phyloP scores from a whole-genome alignment of 176 grass and related monocot species.

The Aegilops umbellulata region DNA sequence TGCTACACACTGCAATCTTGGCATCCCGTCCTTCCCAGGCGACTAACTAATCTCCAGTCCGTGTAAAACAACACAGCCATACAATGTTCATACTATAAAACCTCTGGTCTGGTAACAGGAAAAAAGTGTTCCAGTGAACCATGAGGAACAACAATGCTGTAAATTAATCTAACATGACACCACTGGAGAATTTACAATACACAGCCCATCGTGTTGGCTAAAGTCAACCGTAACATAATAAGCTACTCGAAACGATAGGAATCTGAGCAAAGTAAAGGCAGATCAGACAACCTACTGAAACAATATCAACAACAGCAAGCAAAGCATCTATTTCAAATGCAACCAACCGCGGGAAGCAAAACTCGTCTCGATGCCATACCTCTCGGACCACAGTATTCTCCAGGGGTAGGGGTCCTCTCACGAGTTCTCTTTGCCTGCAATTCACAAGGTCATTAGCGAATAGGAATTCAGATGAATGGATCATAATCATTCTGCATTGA shows the following conservation, averaged over 20 bases:
- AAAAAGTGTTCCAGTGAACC: too few relatives aligned
- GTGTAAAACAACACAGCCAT: too few relatives aligned
- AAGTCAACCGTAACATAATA: not conserved
- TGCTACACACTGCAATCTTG: too few relatives aligned
- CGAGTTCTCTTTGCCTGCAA: conserved; percentile 81
- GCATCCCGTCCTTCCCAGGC: too few relatives aligned
- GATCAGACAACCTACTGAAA: not conserved
- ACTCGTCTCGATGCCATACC: conserved; percentile 30
- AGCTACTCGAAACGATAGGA: not conserved
- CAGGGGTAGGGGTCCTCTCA: conserved; percentile 86
- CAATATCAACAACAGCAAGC: not conserved
- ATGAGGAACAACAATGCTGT: too few relatives aligned
- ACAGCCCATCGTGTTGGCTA: not conserved
- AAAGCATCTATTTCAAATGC: not conserved
- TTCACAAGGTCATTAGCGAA: not conserved
- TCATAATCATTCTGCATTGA: not conserved
- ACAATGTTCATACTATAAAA: too few relatives aligned
- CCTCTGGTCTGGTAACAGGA: too few relatives aligned
- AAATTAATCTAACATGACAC: too few relatives aligned
- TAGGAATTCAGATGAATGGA: not conserved
- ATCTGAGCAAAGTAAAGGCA: not conserved
- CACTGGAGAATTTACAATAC: too few relatives aligned
- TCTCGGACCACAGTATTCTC: conserved; percentile 79
- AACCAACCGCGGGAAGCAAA: not conserved
- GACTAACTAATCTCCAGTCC: too few relatives aligned